Base-by-base conservation (phyloP, 805 yeast genomes). In the Cyberlindnera mississippiensis region DNA sequence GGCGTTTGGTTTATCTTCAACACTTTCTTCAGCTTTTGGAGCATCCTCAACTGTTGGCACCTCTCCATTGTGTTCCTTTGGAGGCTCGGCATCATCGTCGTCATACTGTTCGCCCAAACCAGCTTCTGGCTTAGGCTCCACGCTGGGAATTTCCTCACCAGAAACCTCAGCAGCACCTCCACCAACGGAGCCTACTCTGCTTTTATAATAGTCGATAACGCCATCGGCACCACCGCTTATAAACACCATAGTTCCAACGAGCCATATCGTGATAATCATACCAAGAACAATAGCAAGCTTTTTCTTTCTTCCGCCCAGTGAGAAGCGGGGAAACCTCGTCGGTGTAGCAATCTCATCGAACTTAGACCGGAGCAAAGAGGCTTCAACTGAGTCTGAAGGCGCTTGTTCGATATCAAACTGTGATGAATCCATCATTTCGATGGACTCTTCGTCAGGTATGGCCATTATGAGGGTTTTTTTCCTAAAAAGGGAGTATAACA, bases 161-260 rank as follows among this genome's bases (percentile, higher is more conserved):
- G 33, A 40, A n/a, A 48, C 41, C 9, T 41, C 51, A 2, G 45
- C 43, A 34, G 15, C 42, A 3, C 18, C 36, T n/a, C 22, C 32
- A 11, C 44, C 47, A 3, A 46, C 33, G 2, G 28, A 14, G 0
- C 56, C 57, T 1, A 38, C 17, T 24, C 40, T 44, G 31, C 30
- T 44, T 44, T 53, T 51, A 44, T 55, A 55, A 31, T 55, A 55
- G 20, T 55, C 55, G 3, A 49, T 15, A 1, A 54, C 44, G 10
- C 44, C 40, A 14, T 44, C 42, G 2, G 49, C 49, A n/a, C 42
- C 39, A 1, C 49, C 51, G 10, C 42, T 41, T 3, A 47, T 22
- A 35, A 49, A 47, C 6, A 46, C 37, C 26, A 41, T 22, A 2
- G 51, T 36, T 9, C 59, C 57, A 31, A 40, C 34, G 10, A 53